Evolutionary conservation across 306 rosid species (phyloP), one percentile per base, ranked within the genome.

Genomic region (Senna tora): DNA sequence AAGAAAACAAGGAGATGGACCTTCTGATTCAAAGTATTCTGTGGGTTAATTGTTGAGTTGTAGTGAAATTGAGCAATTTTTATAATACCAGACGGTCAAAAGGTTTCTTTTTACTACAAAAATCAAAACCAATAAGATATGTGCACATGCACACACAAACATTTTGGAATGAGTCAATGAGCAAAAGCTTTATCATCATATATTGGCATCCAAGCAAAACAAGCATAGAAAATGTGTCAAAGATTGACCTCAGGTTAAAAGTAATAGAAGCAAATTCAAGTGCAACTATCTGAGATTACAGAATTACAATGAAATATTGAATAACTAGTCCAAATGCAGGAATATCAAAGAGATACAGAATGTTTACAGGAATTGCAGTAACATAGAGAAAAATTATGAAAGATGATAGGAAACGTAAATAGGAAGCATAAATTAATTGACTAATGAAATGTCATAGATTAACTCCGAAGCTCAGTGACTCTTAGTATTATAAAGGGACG

Each of bases 21-120:
- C 45, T 45, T 62, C 1, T 53, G 61, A 61, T 28, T 1, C 67
- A 15, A 57, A 50, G 45, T 28, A 6, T 28, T 50, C 72, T 20
- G 59, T 56, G 36, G 22, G 21, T 55, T 53, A 69, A 74, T 39
- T 25, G 22, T 33, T 13, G 52, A 66, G 25, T 62, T 67, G 39
- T 6, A 25, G 50, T 32, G 25, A 71, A 34, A 60, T 61, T 45
- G 33, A 69, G 13, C 61, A 64, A 13, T 28, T 6, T 5, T n/a
- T n/a, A n/a, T n/a, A n/a, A 28, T 19, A 71, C 17, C 20, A 65
- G 36, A 64, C 53, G 78, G 50, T 30, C 43, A 36, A 62, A 6
- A 45, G 41, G 41, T 38, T 42, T 50, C n/a, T 62, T 69, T 52
- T 62, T 49, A 41, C 55, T 5, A 65, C 5, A 30, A 52, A 72